A percentile compares a stretch with the other conserved stretches of the same genome.
These are phyloP conservation scores for Drechslerella coelobrocha DNA, from an alignment of 2,329 filamentous ascomycete genomes.

Conservation along the genomic window DNA sequence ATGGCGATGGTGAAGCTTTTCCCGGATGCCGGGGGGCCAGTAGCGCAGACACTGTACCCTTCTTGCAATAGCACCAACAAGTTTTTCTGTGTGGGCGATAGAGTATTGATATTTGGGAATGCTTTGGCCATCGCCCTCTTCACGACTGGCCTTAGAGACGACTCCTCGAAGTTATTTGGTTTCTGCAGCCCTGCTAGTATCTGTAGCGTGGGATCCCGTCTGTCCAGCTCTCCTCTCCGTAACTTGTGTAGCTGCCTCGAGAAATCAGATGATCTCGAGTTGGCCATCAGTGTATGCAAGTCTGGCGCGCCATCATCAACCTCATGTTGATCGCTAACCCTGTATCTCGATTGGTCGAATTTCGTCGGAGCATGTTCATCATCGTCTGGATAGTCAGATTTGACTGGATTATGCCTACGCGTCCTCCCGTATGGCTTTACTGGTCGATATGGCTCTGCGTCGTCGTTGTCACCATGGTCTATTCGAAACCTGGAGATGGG, in stretches of 20 bases:
- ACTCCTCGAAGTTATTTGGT: constrained; percentile 36
- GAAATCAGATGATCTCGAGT: constrained; percentile 34
- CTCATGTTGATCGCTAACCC: background rate
- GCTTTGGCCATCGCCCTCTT: constrained; percentile 51
- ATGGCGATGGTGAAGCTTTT: constrained; percentile 53
- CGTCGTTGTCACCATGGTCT: constrained; percentile 14
- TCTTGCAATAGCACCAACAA: constrained; percentile 51
- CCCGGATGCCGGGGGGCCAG: constrained; percentile 52
- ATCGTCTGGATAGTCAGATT: constrained; percentile 32
- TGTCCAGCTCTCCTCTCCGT: constrained; percentile 38
- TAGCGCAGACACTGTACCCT: constrained; percentile 51
- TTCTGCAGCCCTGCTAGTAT: constrained; percentile 24
- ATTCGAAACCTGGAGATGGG: background rate
- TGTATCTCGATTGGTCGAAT: constrained; percentile 25
- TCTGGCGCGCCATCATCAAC: constrained; percentile 10
- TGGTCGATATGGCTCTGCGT: constrained; percentile 13
- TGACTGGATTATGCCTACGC: constrained; percentile 11
- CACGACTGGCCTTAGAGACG: constrained; percentile 51
- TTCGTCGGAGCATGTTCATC: constrained; percentile 11
- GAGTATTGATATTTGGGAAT: constrained; percentile 50
- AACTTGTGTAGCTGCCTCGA: constrained; percentile 39
- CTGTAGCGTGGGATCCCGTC: constrained; percentile 25
- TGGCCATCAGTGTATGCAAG: constrained; percentile 35
- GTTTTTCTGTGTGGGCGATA: constrained; percentile 52
- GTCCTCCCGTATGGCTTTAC: constrained; percentile 30